Percentiles rank a stretch among this genome's conserved stretches.
These are phyloP conservation scores for Pseudogymnoascus sp. DNA, from an alignment of 2,329 filamentous ascomycete genomes.

Conservation along the genomic window DNA sequence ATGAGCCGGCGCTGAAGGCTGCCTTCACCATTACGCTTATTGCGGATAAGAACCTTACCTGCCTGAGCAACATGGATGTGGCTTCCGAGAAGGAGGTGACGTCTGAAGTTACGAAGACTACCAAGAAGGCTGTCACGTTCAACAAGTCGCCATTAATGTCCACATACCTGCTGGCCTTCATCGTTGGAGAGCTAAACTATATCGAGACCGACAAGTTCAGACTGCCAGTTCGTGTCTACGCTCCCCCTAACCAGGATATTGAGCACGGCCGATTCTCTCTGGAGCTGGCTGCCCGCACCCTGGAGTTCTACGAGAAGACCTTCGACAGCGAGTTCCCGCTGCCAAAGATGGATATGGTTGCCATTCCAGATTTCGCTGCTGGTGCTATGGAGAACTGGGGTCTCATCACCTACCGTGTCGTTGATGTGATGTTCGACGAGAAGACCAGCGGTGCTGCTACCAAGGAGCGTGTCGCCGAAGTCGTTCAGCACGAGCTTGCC, in stretches of 20 bases:
- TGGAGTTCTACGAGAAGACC: conserved; percentile 91
- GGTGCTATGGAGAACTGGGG: conserved; percentile 99
- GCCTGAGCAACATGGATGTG: conserved; percentile 95
- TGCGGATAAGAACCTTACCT: conserved; percentile 83
- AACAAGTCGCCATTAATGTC: conserved; percentile 92
- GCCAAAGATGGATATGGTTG: conserved; percentile 94
- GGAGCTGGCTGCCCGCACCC: conserved; percentile 78
- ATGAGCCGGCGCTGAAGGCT: conserved; percentile 90
- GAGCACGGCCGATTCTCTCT: conserved; percentile 87
- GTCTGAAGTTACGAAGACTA: conserved; percentile 51
- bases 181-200: conserved; percentile 88
- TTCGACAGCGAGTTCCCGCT: conserved; percentile 82
- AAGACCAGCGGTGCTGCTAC: conserved; percentile 81
- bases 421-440: conserved; percentile 84
- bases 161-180: conserved; percentile 89
- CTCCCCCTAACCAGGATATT: conserved; percentile 81
- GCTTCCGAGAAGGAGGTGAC: conserved; percentile 66
- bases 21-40: conserved; percentile 86
- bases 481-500: conserved; percentile 92
- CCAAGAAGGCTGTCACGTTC: conserved; percentile 84
- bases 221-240: conserved; percentile 88
- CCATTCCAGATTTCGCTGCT: conserved; percentile 90
- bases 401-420: conserved; percentile 86
- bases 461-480: conserved; percentile 89
- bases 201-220: conserved; percentile 89